phyloP scores from a whole-genome alignment of 306 rosid genomes.

The Acacia crassicarpa region DNA sequence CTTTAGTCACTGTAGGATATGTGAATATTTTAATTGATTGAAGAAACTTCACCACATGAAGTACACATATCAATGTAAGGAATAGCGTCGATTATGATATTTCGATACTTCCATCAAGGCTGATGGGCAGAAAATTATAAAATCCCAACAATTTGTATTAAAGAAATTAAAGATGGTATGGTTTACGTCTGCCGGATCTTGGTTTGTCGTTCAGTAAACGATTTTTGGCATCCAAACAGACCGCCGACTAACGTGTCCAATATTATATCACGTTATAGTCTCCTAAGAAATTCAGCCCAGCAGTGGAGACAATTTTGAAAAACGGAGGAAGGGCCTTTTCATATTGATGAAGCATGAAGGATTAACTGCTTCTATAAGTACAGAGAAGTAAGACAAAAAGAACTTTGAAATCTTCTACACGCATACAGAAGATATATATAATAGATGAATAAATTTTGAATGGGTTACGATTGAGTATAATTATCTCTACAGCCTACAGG shows the following conservation, averaged over 20 bases:
- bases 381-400: neutral
- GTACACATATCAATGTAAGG: neutral
- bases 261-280: neutral
- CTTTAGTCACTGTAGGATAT: neutral
- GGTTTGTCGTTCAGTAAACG: conserved; percentile 22
- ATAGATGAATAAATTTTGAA: neutral
- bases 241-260: neutral
- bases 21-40: conserved; percentile 7
- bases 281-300: conserved; percentile 37
- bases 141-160: neutral
- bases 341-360: neutral
- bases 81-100: conserved; percentile 32
- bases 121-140: conserved; percentile 25
- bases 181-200: neutral
- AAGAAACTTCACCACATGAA: neutral
- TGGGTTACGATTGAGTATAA: neutral
- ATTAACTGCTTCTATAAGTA: neutral
- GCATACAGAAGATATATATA: neutral
- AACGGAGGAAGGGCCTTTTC: conserved; percentile 5
- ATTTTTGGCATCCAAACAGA: conserved; percentile 8
- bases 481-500: neutral
- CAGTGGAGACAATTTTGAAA: neutral
- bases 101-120: conserved; percentile 42
- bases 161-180: neutral
- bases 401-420: neutral